Percentiles rank a stretch among this genome's conserved stretches.
Conservation (phyloP, 1,139 yeast genomes). For the Yamadazyma blattariae region DNA sequence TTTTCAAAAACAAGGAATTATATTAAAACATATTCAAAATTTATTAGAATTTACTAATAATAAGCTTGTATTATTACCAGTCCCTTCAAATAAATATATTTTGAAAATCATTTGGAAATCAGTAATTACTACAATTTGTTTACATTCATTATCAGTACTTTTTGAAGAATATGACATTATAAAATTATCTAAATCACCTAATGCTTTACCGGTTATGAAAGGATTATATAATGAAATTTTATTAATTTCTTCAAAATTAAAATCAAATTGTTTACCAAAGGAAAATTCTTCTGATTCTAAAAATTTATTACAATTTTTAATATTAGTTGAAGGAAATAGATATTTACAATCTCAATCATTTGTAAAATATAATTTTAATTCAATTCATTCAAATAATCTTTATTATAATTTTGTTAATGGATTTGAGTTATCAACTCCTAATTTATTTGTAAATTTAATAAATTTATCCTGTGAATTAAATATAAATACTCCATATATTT, state of each 20-base stretch:
- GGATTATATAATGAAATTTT: constrained; percentile 21
- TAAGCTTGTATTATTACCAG: constrained; percentile 1
- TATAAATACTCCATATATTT: constrained; percentile 14
- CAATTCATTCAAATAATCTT: constrained; percentile 13
- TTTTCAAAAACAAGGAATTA: constrained; percentile 2
- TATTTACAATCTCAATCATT: constrained; percentile 4
- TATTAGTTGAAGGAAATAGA: constrained; percentile 11
- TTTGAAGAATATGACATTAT: constrained; percentile 20
- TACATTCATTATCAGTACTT: constrained; percentile 18
- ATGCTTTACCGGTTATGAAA: constrained; percentile 15
- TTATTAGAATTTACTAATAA: background rate
- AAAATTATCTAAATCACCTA: constrained; percentile 10
- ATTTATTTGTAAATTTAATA: constrained; percentile 11
- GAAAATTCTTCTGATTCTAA: constrained; percentile 9
- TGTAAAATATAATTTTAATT: constrained; percentile 4
- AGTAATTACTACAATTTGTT: constrained; percentile 14
- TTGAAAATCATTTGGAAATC: constrained; percentile 14
- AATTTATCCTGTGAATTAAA: constrained; percentile 9
- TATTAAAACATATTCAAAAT: background rate
- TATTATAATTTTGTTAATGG: constrained; percentile 22
- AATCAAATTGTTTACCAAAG: constrained; percentile 9
- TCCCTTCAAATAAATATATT: constrained; percentile 1
- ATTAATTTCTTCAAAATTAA: constrained; percentile 8
- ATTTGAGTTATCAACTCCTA: constrained; percentile 10
- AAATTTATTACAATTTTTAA: constrained; percentile 13